Base-by-base conservation (phyloP, 257 asterid genomes). In the Forsythia suspensa region DNA sequence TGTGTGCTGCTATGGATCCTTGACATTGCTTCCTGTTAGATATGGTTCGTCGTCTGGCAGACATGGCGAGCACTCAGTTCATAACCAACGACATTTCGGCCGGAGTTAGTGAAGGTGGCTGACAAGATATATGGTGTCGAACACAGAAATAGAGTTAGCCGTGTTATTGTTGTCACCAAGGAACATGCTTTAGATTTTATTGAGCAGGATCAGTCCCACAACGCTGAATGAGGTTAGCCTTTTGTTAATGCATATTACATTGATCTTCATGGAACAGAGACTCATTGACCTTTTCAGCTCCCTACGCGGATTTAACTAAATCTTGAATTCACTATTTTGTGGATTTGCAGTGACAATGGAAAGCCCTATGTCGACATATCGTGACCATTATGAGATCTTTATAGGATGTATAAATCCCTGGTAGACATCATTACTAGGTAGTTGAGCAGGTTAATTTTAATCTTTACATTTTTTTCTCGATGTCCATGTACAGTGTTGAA, bases 31-130 rank as follows among this genome's bases (percentile, higher is more conserved):
- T 78, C 77, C 72, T 46, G 3, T 8, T 87, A 95, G 99, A 92
- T 85, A 93, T 95, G 99, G 98, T 95, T 57, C 96, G 98, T 66
- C 94, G 97, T 77, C 72, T 89, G 84, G 98, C 99, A 8, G 99
- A 95, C 84, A 87, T 84, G 89, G 94, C 90, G 15, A 87, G 84
- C 87, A 93, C 99, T 3, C 99, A 95, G 84, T 95, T 95, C 81
- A 93, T 95, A 81, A 93, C 97, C 97, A 10, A 95, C 99, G 0
- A 95, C 99, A 36, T 95, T 95, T 77, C 85, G 97, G 44, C 88
- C 96, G 4, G 98, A 95, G 88, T 97, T 95, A 38, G 99, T 95
- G 85, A 95, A 91, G 85, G 98, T 93, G 40, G 97, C 99, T 71
- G 99, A 95, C 84, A 95, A 95, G 87, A 92, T 93, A 74, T 95